Conservation (phyloP, 1,284 basidiomycete species). For the Caloboletus firmus region DNA sequence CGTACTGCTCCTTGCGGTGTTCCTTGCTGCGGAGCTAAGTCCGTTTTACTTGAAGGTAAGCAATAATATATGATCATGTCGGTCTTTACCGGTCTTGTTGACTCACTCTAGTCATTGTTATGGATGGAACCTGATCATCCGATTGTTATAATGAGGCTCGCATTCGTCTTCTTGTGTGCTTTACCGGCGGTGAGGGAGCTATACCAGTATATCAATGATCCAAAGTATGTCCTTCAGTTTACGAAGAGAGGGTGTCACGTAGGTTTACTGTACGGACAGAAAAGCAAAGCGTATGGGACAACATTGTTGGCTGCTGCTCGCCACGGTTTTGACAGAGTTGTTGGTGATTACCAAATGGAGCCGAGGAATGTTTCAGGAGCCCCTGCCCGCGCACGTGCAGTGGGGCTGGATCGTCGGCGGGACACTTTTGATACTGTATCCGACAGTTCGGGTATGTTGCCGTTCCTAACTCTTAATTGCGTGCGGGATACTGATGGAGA, state of each 20-base stretch:
- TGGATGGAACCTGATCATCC: constrained; percentile 90
- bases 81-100: constrained; percentile 9
- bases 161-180: constrained; percentile 76
- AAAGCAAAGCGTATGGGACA: constrained; percentile 82
- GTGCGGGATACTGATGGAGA: constrained; percentile 4
- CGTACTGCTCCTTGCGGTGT: constrained; percentile 72
- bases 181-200: constrained; percentile 79
- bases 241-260: neutral
- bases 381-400: constrained; percentile 62
- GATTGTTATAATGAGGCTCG: constrained; percentile 71
- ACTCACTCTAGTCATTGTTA: constrained; percentile 54
- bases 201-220: constrained; percentile 77
- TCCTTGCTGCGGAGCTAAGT: constrained; percentile 79
- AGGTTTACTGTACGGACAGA: constrained; percentile 39
- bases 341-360: constrained; percentile 78
- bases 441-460: constrained; percentile 55
- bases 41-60: constrained; percentile 80
- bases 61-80: constrained; percentile 9
- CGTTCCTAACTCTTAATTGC: neutral
- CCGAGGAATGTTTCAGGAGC: constrained; percentile 63
- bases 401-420: constrained; percentile 63
- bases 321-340: constrained; percentile 76
- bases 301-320: constrained; percentile 80
- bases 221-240: constrained; percentile 51
- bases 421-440: constrained; percentile 63